phyloP scores from a whole-genome alignment of 2,329 filamentous ascomycete species.

The Paraphoma sp. region DNA sequence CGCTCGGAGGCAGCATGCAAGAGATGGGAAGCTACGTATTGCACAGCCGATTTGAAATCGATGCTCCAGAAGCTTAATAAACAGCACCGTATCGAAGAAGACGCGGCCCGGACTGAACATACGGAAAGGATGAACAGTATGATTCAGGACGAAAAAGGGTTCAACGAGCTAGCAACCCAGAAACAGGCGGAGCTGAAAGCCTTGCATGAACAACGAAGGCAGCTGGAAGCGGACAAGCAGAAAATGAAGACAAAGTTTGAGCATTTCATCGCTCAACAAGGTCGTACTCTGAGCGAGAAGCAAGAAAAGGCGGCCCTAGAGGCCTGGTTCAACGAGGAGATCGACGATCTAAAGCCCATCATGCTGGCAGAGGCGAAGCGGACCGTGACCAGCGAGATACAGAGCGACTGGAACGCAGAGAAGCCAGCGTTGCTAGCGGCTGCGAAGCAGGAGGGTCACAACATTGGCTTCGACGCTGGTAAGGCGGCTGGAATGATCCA shows the following conservation, averaged over 20 bases:
- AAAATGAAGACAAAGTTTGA: too few relatives aligned
- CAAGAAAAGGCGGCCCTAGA: background rate
- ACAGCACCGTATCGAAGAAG: background rate
- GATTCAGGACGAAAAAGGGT: background rate
- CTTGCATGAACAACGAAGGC: too few relatives aligned
- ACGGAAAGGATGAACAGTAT: background rate
- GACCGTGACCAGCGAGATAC: background rate
- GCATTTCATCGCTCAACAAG: background rate
- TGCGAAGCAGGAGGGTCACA: too few relatives aligned
- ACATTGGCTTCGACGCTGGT: too few relatives aligned
- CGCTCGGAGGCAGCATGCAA: background rate
- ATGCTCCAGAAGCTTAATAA: background rate
- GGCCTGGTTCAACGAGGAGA: background rate
- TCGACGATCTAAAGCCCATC: background rate
- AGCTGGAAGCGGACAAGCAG: too few relatives aligned
- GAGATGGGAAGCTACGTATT: slow-evolving; percentile 8
- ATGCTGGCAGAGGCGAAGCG: background rate
- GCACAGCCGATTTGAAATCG: background rate
- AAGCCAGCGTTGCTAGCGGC: background rate
- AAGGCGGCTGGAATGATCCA: too few relatives aligned
- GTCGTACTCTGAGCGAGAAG: background rate
- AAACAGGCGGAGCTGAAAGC: too few relatives aligned
- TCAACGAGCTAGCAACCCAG: background rate
- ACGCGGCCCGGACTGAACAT: background rate
- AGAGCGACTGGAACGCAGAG: background rate